Percentiles rank a stretch among this genome's conserved stretches.
These are phyloP conservation scores for Floccularia luteovirens DNA, from an alignment of 768 basidiomycete genomes.

Conservation along the genomic window DNA sequence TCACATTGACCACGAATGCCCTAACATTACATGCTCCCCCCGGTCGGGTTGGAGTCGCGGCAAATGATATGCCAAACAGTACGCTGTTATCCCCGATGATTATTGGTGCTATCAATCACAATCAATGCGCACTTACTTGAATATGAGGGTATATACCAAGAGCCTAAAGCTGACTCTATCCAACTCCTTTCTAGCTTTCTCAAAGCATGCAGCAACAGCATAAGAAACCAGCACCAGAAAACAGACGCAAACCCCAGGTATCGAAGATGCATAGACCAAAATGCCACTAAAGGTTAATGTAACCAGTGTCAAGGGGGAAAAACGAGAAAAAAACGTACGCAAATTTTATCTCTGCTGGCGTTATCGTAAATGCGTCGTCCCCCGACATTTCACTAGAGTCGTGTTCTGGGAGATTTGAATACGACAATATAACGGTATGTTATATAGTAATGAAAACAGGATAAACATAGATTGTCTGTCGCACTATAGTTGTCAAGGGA, in stretches of 20 bases:
- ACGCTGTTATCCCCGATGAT: conserved; percentile 10
- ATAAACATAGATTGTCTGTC: too few species aligned
- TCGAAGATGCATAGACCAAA: conserved; percentile 6
- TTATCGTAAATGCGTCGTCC: too few species aligned
- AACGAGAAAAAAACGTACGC: too few species aligned
- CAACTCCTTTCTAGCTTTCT: conserved; percentile 7
- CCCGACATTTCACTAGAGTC: too few species aligned
- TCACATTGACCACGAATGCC: conserved; percentile 14
- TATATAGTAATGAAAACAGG: too few species aligned
- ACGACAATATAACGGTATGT: too few species aligned
- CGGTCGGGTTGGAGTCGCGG: conserved; percentile 7
- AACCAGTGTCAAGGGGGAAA: too few species aligned
- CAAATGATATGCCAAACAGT: conserved; percentile 13
- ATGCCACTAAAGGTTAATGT: too few species aligned
- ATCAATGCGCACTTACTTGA: conserved; percentile 10
- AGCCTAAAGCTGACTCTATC: conserved; percentile 17
- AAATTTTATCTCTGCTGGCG: too few species aligned
- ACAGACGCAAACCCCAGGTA: conserved; percentile 9
- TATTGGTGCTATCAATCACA: neutral
- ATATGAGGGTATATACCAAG: conserved; percentile 11
- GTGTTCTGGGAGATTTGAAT: too few species aligned
- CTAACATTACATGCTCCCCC: conserved; percentile 10
- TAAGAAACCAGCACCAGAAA: conserved; percentile 11
- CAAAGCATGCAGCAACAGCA: conserved; percentile 5
- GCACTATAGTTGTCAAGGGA: too few species aligned